phyloP scores from a whole-genome alignment of 345 rosid genomes.

The Atalantia buxifolia region DNA sequence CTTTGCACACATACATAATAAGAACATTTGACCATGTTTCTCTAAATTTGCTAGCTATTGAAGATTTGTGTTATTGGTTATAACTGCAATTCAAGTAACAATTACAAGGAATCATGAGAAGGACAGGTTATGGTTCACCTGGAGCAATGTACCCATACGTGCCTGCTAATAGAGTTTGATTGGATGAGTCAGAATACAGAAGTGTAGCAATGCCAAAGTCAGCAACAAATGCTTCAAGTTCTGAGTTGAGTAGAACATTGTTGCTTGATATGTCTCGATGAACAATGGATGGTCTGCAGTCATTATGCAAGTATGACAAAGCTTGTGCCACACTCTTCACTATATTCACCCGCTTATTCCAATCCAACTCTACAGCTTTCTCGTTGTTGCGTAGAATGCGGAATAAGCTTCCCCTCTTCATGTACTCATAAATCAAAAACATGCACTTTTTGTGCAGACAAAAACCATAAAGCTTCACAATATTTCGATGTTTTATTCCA shows the following conservation, averaged over 20 bases:
- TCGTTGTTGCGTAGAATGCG: not conserved
- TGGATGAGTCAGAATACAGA: constrained; percentile 6
- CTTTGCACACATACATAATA: not conserved
- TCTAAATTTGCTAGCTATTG: too few species aligned
- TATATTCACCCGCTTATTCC: constrained; percentile 15
- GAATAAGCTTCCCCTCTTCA: constrained; percentile 7
- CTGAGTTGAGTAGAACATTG: constrained; percentile 6
- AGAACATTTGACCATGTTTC: not conserved
- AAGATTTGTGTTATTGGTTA: too few species aligned
- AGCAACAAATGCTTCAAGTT: constrained; percentile 9
- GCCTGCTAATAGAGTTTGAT: not conserved
- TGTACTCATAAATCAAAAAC: constrained; percentile 11
- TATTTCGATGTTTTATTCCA: constrained; percentile 6
- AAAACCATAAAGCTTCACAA: constrained; percentile 19
- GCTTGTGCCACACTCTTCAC: constrained; percentile 7
- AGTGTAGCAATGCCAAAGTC: constrained; percentile 23
- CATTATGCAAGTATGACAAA: constrained; percentile 18
- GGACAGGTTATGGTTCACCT: not conserved
- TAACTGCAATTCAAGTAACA: too few species aligned
- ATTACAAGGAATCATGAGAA: not conserved
- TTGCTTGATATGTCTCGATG: constrained; percentile 23
- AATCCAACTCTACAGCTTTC: constrained; percentile 6
- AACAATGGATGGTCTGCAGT: constrained; percentile 11
- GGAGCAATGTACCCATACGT: constrained; percentile 15
- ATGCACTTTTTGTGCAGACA: constrained; percentile 2